Percentiles rank a stretch among this genome's conserved stretches.
These are phyloP conservation scores for Entomortierella beljakovae DNA, from an alignment of 192 early-diverging fungal species.

Conservation along the genomic window DNA sequence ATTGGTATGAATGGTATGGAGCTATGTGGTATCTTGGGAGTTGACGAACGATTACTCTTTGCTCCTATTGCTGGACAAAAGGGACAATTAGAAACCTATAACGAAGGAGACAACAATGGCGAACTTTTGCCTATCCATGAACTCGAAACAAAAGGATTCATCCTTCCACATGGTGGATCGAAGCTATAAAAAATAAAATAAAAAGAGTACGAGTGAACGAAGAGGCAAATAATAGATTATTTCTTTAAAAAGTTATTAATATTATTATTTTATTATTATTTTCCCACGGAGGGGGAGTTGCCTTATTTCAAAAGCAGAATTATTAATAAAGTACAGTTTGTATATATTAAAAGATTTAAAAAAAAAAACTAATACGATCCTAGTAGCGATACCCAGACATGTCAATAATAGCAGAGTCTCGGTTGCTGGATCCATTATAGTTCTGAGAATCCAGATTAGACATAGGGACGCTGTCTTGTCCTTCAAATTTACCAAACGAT, in stretches of 20 bases:
- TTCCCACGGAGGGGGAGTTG: too few relatives aligned
- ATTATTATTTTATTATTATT: too few relatives aligned
- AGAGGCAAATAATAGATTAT: too few relatives aligned
- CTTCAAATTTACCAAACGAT: slow-evolving; percentile 1
- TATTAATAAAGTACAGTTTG: not conserved
- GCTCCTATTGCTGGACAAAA: slow-evolving; percentile 69
- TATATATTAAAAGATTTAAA: not conserved
- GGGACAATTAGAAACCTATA: slow-evolving; percentile 71
- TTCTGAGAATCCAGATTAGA: not conserved
- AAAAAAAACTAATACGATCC: not conserved
- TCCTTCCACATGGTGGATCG: slow-evolving; percentile 8
- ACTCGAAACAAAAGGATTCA: slow-evolving; percentile 24
- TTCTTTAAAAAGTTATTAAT: too few relatives aligned
- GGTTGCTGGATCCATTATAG: not conserved
- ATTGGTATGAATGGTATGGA: slow-evolving; percentile 61
- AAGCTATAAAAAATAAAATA: slow-evolving; percentile 13
- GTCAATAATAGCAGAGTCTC: slow-evolving; percentile 45
- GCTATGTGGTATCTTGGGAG: slow-evolving; percentile 68
- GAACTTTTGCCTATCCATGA: slow-evolving; percentile 40
- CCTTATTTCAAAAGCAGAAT: too few relatives aligned
- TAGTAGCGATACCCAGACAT: slow-evolving; percentile 34
- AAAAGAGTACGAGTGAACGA: too few relatives aligned
- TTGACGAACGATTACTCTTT: slow-evolving; percentile 65
- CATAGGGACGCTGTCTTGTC: slow-evolving; percentile 16
- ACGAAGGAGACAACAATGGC: slow-evolving; percentile 70